Conservation (phyloP, 345 rosid genomes). For the Erodium maritimum region DNA sequence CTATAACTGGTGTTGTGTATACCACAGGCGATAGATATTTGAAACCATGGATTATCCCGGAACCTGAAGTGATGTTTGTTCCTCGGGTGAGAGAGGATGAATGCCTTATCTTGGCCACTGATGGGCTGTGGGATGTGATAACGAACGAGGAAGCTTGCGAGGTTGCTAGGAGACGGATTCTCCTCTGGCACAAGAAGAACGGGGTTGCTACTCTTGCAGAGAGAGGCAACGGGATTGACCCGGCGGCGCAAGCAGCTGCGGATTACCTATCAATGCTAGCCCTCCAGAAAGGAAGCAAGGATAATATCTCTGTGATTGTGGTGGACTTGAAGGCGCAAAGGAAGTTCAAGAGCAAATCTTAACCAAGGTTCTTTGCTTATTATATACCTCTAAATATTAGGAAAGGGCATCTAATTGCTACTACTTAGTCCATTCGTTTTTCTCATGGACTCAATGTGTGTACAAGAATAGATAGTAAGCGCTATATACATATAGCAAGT, state of each 20-base stretch:
- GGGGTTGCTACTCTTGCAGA: constrained; percentile 35
- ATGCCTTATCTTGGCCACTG: constrained; percentile 59
- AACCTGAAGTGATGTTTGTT: constrained; percentile 51
- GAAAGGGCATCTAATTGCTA: not conserved
- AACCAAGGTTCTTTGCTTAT: no score
- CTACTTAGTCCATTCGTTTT: not conserved
- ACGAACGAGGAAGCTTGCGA: constrained; percentile 63
- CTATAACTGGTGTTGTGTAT: not conserved
- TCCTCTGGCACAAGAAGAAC: constrained; percentile 73
- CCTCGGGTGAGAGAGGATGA: constrained; percentile 63
- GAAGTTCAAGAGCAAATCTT: constrained; percentile 57
- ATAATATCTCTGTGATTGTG: constrained; percentile 73
- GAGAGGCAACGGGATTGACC: constrained; percentile 62
- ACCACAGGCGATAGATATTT: constrained; percentile 49
- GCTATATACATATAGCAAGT: no score
- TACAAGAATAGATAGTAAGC: no score
- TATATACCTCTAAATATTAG: not conserved
- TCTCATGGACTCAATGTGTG: no score
- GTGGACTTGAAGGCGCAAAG: constrained; percentile 85
- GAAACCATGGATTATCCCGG: constrained; percentile 68
- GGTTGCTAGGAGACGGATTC: constrained; percentile 55
- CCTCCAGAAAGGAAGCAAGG: constrained; percentile 68
- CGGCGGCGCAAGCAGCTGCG: constrained; percentile 71
- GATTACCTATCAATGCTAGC: constrained; percentile 66
- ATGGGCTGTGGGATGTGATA: constrained; percentile 71